Percentiles rank a stretch among this genome's conserved stretches.
Evolutionary conservation across 306 rosid species (phyloP).

Genomic region (Sesbania bispinosa): DNA sequence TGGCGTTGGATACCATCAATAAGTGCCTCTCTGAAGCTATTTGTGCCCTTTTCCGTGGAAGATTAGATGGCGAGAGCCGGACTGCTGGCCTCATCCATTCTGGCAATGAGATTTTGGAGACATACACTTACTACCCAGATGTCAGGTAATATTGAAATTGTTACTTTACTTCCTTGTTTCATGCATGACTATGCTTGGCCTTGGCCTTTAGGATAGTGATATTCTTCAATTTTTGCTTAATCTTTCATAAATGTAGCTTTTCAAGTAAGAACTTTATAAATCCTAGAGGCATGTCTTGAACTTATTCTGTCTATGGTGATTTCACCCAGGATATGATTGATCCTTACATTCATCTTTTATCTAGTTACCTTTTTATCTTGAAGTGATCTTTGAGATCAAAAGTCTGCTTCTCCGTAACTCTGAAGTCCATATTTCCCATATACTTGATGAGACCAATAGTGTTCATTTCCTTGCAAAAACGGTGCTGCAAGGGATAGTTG

Average conservation of each 20-base stretch:
- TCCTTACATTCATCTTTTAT: background rate
- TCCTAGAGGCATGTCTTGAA: slow-evolving; percentile 3
- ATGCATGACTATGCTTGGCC: background rate
- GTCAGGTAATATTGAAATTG: slow-evolving; percentile 56
- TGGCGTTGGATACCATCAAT: slow-evolving; percentile 89
- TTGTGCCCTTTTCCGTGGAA: slow-evolving; percentile 87
- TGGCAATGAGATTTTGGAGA: slow-evolving; percentile 90
- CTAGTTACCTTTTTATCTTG: background rate
- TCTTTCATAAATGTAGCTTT: slow-evolving; percentile 2
- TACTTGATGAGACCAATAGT: background rate
- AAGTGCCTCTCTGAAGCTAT: slow-evolving; percentile 96
- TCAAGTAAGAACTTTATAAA: background rate
- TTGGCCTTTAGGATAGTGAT: background rate
- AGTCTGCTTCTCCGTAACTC: background rate
- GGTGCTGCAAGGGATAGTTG: background rate
- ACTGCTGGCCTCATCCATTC: slow-evolving; percentile 88
- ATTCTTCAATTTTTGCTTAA: background rate
- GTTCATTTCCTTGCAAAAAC: background rate
- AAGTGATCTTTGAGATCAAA: background rate
- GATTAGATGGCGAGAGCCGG: slow-evolving; percentile 89
- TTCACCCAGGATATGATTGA: background rate
- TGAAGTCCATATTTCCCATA: background rate
- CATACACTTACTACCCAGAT: slow-evolving; percentile 63
- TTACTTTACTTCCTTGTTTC: background rate
- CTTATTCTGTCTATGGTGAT: background rate